Base-by-base conservation (phyloP, 1,139 yeast genomes). In the Insectozyma bohioensis region DNA sequence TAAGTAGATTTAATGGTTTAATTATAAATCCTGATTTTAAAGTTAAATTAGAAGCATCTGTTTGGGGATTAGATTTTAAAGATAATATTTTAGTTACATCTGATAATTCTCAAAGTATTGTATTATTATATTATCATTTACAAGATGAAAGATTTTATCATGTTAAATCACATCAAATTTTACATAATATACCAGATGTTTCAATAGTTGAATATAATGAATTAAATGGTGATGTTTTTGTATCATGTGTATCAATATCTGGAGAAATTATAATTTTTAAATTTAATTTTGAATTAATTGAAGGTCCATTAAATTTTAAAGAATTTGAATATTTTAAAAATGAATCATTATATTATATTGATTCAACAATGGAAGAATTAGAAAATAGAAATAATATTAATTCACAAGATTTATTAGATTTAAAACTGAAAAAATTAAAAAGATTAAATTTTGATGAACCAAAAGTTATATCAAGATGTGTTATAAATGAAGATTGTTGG, bases 171-270 rank as follows among this genome's bases (percentile, higher is more conserved):
- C 74, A 68, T 17, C 67, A 60, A 29, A 40, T 81, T 11, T 49
- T 67, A 8, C 82, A 78, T 45, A 81, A 82, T 46, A 66, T 82
- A 10, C 87, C 88, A 0, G 77, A 70, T 35, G 72, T 78, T 2
- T 57, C 71, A 16, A 45, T 52, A 5, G 29, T 42, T 1, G 24
- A 38, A 20, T 28, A 24, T 21, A 25, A 31, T 1, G 25, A 33
- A 6, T n/a, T n/a, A n/a, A n/a, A n/a, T n/a, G 13, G 12, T 3
- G 30, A 27, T n/a, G 45, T 59, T 2, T 43, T 47, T 9, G 55
- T 61, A 1, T 49, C 70, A 2, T 71, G 77, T 41, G 67, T 63
- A 0, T 67, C 77, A 0, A 73, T 78, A 2, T 61, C 72, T 2
- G 75, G 77, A 1, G 81, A 76, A 42, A 41, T 76, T 10, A 45